Base-by-base conservation (phyloP, 768 basidiomycete species). In the Pulveroboletus sp. region DNA sequence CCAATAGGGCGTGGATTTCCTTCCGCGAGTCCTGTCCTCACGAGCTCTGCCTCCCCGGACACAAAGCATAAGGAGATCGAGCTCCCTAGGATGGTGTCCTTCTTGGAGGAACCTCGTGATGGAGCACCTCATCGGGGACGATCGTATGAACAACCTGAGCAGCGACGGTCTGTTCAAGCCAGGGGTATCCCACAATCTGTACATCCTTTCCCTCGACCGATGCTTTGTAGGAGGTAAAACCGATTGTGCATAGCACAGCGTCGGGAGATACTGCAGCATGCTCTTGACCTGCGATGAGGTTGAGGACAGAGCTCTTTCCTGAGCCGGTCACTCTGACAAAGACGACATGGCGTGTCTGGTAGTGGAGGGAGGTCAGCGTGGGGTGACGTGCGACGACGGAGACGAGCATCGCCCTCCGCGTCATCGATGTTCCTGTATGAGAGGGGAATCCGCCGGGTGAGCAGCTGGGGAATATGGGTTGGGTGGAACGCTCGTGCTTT, bases 241-340 rank as follows among this genome's bases (percentile, higher is more conserved):
- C 26, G 26, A 60, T 50, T 4, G 76, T 76, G 51, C 68, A 72
- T 0, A 69, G 71, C 1, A 21, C 15, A 0, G 57, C 65, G 2
- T 62, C 55, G 31, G 60, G 59, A 5, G 72, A 70, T 6, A 62
- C 59, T 0, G 7, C 11, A 4, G 73, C 70, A 4, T 14, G 33
- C 1, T 63, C 30, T 6, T 30, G 24, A 18, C 52, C 61, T 6
- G 55, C 54, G 37, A 76, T 54, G 61, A 77, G 68, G 44, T 76
- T 76, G 51, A 76, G 61, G 18, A 76, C 56, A 0, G 71, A 73
- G 53, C 72, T 74, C 56, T 76, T 77, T 9, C 71, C 65, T 1
- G 56, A 51, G 37, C 65, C 67, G 1, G 54, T 61, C 41, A 67
- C 67, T 28, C 67, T 70, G 42, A 77, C 73, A 47, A 62, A 73